Base-by-base conservation (phyloP, 2,329 filamentous ascomycete species). In the Teratosphaeria viscida region DNA sequence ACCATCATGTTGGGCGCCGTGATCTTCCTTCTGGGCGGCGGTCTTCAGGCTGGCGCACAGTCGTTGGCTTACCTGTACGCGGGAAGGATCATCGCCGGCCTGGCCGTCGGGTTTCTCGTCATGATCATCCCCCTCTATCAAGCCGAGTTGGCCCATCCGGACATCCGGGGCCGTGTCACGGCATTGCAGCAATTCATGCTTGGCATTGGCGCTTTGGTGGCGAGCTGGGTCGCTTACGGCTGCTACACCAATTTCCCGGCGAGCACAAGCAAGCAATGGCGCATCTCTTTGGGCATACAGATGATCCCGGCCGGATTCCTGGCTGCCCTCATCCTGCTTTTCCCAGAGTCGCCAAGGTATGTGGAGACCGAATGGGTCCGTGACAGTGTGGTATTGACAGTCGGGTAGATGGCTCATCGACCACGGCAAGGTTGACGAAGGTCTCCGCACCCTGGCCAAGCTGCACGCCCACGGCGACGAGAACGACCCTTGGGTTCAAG, bases 141-240 rank as follows among this genome's bases (percentile, higher is more conserved):
- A 70, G 88, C 87, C 26, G 89, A 94, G 68, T 80, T 92, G 27
- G 85, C 86, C 3, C 89, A 92, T 70, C 89, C 89, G 1, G 82
- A 81, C 60, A 92, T 92, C 67, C 83, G 89, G 71, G 89, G 89
- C 12, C 79, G 85, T 63, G 81, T 94, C 35, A 91, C 88, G 0
- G 82, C 84, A 34, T 77, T 92, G 3, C 89, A 92, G 71, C 89
- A 92, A 67, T 91, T 92, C 69, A 92, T 92, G 88, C 72, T 92
- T 57, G 89, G 88, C 1, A 82, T 92, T 32, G 89, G 89, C 59
- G 78, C 87, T 16, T 80, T 94, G 1, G 75, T 85, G 16, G 89
- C 89, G 0, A 80, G 84, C 0, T 91, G 88, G 88, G 83, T 88
- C 55, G 85, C 84, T 0, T 92, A 85, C 62, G 89, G 74, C 2